Conservation (phyloP, 2,329 filamentous ascomycete species). For the Fusarium sp. region DNA sequence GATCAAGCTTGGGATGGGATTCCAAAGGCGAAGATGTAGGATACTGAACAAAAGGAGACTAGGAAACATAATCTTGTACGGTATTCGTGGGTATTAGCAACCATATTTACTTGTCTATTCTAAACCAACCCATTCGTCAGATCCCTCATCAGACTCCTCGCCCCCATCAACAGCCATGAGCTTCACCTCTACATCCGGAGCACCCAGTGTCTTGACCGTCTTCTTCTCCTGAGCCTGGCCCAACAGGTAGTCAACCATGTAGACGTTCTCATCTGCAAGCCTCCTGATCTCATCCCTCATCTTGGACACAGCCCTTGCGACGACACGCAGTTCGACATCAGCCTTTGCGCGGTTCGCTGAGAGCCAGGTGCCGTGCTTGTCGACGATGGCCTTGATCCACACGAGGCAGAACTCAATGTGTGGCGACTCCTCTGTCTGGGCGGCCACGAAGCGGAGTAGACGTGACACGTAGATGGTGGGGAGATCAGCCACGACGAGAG, state of each 20-base stretch:
- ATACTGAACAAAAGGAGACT: neutral
- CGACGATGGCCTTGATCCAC: slow-evolving; percentile 88
- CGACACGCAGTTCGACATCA: slow-evolving; percentile 84
- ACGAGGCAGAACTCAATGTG: slow-evolving; percentile 95
- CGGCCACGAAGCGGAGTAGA: slow-evolving; percentile 86
- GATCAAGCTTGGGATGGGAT: slow-evolving; percentile 71
- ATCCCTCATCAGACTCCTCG: slow-evolving; percentile 49
- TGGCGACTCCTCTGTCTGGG: slow-evolving; percentile 88
- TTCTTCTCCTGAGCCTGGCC: slow-evolving; percentile 57
- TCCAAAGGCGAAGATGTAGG: slow-evolving; percentile 37
- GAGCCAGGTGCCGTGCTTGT: slow-evolving; percentile 86
- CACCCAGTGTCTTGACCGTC: slow-evolving; percentile 33
- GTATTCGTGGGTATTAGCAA: slow-evolving; percentile 41
- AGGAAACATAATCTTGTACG: slow-evolving; percentile 1
- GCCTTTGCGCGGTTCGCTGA: slow-evolving; percentile 82
- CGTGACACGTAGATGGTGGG: slow-evolving; percentile 88
- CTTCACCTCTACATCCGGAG: slow-evolving; percentile 42
- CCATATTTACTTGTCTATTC: slow-evolving; percentile 50
- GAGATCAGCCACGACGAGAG: slow-evolving; percentile 80
- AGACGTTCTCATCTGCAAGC: slow-evolving; percentile 87
- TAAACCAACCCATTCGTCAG: slow-evolving; percentile 60
- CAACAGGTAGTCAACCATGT: slow-evolving; percentile 86
- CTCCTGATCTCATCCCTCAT: slow-evolving; percentile 86
- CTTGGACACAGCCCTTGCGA: slow-evolving; percentile 81
- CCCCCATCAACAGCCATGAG: slow-evolving; percentile 48